Base-by-base conservation (phyloP, 495 filamentous ascomycete species). In the Daldinia vernicosa region DNA sequence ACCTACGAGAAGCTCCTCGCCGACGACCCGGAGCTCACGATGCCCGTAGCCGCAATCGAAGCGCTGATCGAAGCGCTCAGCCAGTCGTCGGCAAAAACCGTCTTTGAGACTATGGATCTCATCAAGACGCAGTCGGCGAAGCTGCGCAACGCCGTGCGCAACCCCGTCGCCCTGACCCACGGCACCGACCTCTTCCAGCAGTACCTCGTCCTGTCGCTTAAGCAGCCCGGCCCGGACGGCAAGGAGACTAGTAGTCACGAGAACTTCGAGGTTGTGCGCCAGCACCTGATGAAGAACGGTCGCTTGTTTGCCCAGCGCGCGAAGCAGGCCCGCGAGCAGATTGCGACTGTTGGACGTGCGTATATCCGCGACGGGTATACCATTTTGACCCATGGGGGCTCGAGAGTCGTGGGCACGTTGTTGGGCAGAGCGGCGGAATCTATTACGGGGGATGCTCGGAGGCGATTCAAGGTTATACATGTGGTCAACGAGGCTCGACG, bases 31-130 rank as follows among this genome's bases (percentile, higher is more conserved):
- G 92, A 95, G 28, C 87, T 98, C 43, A 97, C 94, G 27, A 97
- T 97, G 92, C 93, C 95, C 54, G 90, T 99, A 56, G 95, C 95
- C 2, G 94, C 95, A 59, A 97, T 99, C 78, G 94, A 98, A 81
- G 89, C 95, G 37, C 87, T 98, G 53, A 94, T 97, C 69, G 86
- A 92, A 72, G 89, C 93, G 64, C 89, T 98, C 64, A 88, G 89
- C 77, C 86, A 89, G 54, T 91, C 88, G 8, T 87, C 89, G 53
- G 90, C 92, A 6, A 88, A 88, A 14, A 99, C 95, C 28, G 92
- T 97, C 71, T 95, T 93, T 78, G 95, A 99, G 81, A 97, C 94
- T 47, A 89, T 98, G 72, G 89, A 92, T 67, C 87, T 95, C 30
- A 88, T 99, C 66, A 88, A 89, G 75, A 86, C 86, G 30, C 89